A percentile compares a stretch with the other conserved stretches of the same genome.
phyloP scores from a whole-genome alignment of 1,284 basidiomycete genomes.

The Tilletia indica region DNA sequence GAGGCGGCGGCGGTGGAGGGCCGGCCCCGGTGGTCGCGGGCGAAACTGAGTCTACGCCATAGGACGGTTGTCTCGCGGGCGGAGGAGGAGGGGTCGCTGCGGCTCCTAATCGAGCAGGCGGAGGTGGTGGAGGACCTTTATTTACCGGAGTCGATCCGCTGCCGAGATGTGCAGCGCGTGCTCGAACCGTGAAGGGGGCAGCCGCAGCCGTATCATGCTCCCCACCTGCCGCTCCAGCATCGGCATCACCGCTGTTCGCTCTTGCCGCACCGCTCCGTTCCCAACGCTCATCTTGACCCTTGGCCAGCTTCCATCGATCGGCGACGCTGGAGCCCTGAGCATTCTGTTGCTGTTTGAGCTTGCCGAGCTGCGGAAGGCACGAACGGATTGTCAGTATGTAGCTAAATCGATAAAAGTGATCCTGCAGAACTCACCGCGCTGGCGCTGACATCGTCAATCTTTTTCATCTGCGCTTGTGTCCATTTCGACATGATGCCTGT shows the following conservation, averaged over 20 bases:
- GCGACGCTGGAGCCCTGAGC: background rate
- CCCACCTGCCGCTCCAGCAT: background rate
- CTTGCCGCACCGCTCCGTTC: background rate
- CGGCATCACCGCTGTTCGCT: background rate
- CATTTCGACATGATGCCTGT: conserved; percentile 4
- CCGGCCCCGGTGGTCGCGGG: background rate
- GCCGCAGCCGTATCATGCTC: background rate
- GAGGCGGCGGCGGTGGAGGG: background rate
- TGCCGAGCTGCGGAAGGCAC: background rate
- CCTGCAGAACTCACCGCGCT: background rate
- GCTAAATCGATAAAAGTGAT: background rate
- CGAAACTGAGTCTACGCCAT: background rate
- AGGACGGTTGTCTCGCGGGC: conserved; percentile 6
- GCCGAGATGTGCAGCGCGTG: conserved; percentile 8
- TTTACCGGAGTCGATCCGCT: background rate
- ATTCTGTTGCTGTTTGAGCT: conserved; percentile 11
- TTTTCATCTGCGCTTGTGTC: conserved; percentile 18
- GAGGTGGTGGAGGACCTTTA: conserved; percentile 3
- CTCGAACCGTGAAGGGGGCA: background rate
- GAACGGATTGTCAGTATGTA: background rate
- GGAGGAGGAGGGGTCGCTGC: background rate
- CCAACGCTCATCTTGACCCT: conserved; percentile 1
- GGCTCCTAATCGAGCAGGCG: background rate
- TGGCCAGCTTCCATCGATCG: background rate
- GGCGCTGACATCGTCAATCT: conserved; percentile 14